Evolutionary conservation across 352 stramenopile species (phyloP).

Genomic region (Globisporangium uncinulatum): DNA sequence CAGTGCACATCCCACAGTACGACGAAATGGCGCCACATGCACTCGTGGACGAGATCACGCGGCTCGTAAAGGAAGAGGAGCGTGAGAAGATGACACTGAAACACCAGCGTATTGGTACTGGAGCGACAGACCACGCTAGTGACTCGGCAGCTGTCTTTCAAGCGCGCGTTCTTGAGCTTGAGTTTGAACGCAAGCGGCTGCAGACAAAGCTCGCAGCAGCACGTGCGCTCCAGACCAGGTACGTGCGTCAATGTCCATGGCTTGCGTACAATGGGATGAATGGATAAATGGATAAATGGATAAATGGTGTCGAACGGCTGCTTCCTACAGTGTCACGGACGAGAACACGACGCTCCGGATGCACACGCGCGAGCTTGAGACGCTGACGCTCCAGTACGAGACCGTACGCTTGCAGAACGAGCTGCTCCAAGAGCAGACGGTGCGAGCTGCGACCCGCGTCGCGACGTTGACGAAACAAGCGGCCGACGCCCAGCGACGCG

Average conservation of each 20-base stretch:
- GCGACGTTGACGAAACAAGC: conserved; percentile 37
- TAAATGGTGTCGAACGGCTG: too few relatives aligned
- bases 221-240: conserved; percentile 42
- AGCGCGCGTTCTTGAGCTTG: conserved; percentile 49
- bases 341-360: conserved; percentile 57
- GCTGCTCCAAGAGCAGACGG: conserved; percentile 47
- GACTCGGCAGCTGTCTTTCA: conserved; percentile 49
- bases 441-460: conserved; percentile 35
- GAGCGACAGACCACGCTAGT: not conserved
- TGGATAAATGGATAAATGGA: too few relatives aligned
- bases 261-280: too few relatives aligned
- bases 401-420: conserved; percentile 55
- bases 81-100: conserved; percentile 15
- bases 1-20: conserved; percentile 63
- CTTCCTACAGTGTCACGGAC: conserved; percentile 45
- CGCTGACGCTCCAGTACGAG: conserved; percentile 42
- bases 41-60: conserved; percentile 53
- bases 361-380: conserved; percentile 42
- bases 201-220: conserved; percentile 55
- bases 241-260: not conserved
- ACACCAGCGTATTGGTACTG: too few relatives aligned
- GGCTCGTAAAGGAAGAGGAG: conserved; percentile 45
- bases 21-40: conserved; percentile 48
- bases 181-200: conserved; percentile 66
- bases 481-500: conserved; percentile 17